phyloP scores from a whole-genome alignment of 2,329 filamentous ascomycete genomes.

The Paraphoma chrysanthemicola region DNA sequence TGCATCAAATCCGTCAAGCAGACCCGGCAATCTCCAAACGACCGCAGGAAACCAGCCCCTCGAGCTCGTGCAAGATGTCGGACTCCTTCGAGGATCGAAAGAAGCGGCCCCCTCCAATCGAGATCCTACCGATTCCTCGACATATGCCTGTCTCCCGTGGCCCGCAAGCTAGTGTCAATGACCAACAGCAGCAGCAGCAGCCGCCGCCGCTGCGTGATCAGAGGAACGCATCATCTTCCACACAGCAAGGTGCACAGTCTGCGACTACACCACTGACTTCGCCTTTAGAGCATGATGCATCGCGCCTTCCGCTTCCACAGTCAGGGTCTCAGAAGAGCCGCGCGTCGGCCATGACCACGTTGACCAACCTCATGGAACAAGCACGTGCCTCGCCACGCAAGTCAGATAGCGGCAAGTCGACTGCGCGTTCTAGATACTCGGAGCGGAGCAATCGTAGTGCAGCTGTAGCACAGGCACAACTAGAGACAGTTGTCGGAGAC shows the following conservation, averaged over 20 bases:
- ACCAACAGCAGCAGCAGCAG: constrained; percentile 14
- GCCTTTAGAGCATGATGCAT: constrained; percentile 12
- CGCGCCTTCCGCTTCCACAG: constrained; percentile 15
- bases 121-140: constrained; percentile 20
- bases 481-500: constrained; percentile 31
- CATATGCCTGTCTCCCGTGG: constrained; percentile 17
- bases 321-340: constrained; percentile 26
- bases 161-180: constrained; percentile 6
- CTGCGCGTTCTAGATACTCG: constrained; percentile 31
- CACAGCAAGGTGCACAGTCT: constrained; percentile 11
- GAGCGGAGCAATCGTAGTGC: constrained; percentile 24
- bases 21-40: too few relatives aligned
- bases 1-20: too few relatives aligned
- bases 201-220: constrained; percentile 10
- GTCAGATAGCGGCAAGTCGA: constrained; percentile 24
- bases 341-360: constrained; percentile 23
- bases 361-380: constrained; percentile 34
- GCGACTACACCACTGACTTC: constrained; percentile 17
- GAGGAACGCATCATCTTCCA: constrained; percentile 8
- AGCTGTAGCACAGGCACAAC: constrained; percentile 13
- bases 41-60: too few relatives aligned
- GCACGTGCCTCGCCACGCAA: constrained; percentile 31
- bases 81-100: constrained; percentile 18
- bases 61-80: constrained; percentile 18
- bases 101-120: constrained; percentile 36